Percentiles rank a stretch among this genome's conserved stretches.
phyloP scores from a whole-genome alignment of 2,329 filamentous ascomycete genomes.

The Pseudocercospora vitis region DNA sequence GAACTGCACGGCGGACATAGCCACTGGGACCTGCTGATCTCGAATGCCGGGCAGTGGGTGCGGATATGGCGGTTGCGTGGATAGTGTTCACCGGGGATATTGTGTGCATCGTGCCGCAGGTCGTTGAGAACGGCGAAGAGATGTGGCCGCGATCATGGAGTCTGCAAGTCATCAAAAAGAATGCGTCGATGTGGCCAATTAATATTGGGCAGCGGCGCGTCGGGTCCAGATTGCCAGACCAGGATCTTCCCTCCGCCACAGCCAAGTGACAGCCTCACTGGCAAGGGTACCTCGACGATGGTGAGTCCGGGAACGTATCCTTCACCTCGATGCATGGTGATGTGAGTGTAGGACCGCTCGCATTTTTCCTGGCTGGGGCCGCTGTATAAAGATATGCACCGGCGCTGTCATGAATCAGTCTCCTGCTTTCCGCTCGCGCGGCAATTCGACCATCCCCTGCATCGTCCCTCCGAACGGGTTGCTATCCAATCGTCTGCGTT shows the following conservation, averaged over 20 bases:
- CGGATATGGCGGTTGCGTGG: background rate
- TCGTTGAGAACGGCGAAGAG: background rate
- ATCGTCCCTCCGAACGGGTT: background rate
- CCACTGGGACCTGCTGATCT: constrained; percentile 2
- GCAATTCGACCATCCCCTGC: background rate
- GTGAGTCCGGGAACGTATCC: background rate
- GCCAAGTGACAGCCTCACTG: constrained; percentile 5
- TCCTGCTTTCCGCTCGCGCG: constrained; percentile 1
- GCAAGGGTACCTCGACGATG: constrained; percentile 4
- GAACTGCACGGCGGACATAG: background rate
- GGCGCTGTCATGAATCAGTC: constrained; percentile 4
- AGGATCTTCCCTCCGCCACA: constrained; percentile 1
- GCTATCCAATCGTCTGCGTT: background rate
- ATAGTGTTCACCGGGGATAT: background rate
- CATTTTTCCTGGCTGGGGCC: background rate
- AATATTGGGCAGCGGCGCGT: constrained; percentile 1
- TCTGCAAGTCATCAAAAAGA: constrained; percentile 3
- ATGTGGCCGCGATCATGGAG: background rate
- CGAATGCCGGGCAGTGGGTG: background rate
- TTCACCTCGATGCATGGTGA: background rate
- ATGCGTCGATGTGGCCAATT: background rate
- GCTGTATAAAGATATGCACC: constrained; percentile 4
- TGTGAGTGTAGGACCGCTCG: background rate
- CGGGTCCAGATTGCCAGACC: background rate
- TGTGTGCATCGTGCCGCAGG: background rate